phyloP scores from a whole-genome alignment of 2,329 filamentous ascomycete genomes.

The Aspergillus pseudoglaucus region DNA sequence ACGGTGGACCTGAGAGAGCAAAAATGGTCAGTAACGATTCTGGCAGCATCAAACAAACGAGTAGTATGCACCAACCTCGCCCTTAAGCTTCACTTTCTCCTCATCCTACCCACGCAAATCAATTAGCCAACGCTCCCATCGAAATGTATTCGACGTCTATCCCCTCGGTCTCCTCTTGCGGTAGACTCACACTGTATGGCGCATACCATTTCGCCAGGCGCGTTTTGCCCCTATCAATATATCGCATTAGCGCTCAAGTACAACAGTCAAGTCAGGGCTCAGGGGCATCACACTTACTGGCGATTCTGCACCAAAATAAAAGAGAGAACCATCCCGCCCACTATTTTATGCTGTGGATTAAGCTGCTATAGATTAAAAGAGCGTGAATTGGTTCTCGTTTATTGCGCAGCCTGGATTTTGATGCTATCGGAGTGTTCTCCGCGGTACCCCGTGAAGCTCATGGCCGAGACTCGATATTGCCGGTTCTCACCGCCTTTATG shows the following conservation, averaged over 20 bases:
- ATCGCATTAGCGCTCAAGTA: conserved; percentile 11
- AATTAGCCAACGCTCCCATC: conserved; percentile 6
- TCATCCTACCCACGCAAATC: conserved; percentile 59
- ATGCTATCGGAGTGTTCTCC: conserved; percentile 15
- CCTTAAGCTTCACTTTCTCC: conserved; percentile 98
- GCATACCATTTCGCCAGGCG: conserved; percentile 98
- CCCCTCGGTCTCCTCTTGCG: not conserved
- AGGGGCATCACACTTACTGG: conserved; percentile 51
- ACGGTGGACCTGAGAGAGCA: conserved; percentile 67
- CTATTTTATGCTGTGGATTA: not conserved
- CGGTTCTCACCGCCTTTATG: conserved; percentile 18
- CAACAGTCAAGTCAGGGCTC: not conserved
- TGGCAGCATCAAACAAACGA: not conserved
- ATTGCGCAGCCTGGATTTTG: conserved; percentile 4
- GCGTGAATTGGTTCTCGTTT: conserved; percentile 11
- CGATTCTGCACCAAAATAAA: conserved; percentile 88
- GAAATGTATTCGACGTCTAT: not conserved
- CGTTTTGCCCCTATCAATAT: conserved; percentile 75
- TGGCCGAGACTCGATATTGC: conserved; percentile 21
- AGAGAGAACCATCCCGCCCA: conserved; percentile 57
- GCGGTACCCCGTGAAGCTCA: conserved; percentile 14
- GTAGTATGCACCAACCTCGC: conserved; percentile 60
- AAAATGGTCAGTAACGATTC: not conserved
- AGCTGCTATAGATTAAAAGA: conserved; percentile 5
- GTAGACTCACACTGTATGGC: conserved; percentile 66